These are phyloP conservation scores for Hypomontagnella submonticulosa DNA, from an alignment of 495 filamentous ascomycete genomes.

Conservation along the genomic window DNA sequence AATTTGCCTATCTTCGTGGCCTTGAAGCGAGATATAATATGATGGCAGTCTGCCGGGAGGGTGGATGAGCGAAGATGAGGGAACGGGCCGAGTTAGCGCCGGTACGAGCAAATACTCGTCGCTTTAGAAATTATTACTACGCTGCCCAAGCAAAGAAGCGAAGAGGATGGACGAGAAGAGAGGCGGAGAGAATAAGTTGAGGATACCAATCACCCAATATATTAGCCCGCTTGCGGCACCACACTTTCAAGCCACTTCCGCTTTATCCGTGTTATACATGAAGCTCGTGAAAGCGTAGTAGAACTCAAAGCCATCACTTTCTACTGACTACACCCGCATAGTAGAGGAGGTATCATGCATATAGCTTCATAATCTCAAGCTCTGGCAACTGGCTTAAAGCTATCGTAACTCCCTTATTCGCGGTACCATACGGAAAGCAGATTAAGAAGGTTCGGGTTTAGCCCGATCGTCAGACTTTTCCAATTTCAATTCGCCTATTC, in stretches of 20 bases:
- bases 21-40: conserved; percentile 21
- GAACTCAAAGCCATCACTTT: neutral
- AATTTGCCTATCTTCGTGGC: conserved; percentile 8
- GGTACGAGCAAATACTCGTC: conserved; percentile 4
- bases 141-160: neutral
- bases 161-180: neutral
- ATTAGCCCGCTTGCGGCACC: conserved; percentile 18
- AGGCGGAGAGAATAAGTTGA: conserved; percentile 18
- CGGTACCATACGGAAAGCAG: no score
- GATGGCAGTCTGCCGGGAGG: neutral
- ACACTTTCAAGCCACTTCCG: neutral
- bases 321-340: no score
- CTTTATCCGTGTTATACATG: conserved; percentile 9
- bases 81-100: neutral
- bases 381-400: no score
- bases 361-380: no score
- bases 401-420: no score
- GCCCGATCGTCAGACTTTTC: no score
- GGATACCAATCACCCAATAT: conserved; percentile 32
- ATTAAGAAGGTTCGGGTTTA: no score
- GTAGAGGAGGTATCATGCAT: no score
- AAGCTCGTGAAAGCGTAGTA: neutral
- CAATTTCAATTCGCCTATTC: no score
- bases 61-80: neutral
- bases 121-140: conserved; percentile 13